phyloP scores from a whole-genome alignment of 2,329 filamentous ascomycete species.

The Metarhizium album region DNA sequence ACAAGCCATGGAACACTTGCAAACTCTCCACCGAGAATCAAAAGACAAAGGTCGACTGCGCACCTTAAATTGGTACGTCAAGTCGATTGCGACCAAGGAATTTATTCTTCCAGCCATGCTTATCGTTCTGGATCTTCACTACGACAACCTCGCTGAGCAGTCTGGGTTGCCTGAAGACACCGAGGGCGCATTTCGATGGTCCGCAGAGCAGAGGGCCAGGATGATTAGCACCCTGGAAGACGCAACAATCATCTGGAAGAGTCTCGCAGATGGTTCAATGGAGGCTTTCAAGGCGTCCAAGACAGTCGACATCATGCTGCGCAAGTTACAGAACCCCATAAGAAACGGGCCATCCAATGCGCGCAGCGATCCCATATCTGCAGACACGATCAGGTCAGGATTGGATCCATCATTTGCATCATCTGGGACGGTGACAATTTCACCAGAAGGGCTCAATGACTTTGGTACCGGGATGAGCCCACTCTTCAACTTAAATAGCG shows the following conservation, averaged over 20 bases:
- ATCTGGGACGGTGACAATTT: constrained; percentile 10
- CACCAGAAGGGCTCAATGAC: constrained; percentile 15
- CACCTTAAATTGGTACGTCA: constrained; percentile 68
- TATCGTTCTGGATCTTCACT: constrained; percentile 71
- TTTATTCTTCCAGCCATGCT: constrained; percentile 82
- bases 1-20: constrained; percentile 68
- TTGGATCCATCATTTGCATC: constrained; percentile 16
- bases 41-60: constrained; percentile 60
- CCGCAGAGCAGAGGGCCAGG: constrained; percentile 50
- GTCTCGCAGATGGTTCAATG: constrained; percentile 65
- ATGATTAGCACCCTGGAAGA: constrained; percentile 68
- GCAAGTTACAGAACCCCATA: constrained; percentile 48
- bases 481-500: constrained; percentile 27
- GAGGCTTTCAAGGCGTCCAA: constrained; percentile 82
- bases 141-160: constrained; percentile 41
- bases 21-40: constrained; percentile 64
- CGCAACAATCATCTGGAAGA: constrained; percentile 70
- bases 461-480: constrained; percentile 17
- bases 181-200: constrained; percentile 44
- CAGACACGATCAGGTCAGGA: constrained; percentile 29
- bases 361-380: constrained; percentile 15
- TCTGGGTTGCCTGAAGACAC: constrained; percentile 28
- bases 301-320: constrained; percentile 73
- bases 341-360: constrained; percentile 7
- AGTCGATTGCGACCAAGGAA: constrained; percentile 70